Evolutionary conservation across 2,329 filamentous ascomycete species (phyloP).

Genomic region (Fusarium armeniacum): DNA sequence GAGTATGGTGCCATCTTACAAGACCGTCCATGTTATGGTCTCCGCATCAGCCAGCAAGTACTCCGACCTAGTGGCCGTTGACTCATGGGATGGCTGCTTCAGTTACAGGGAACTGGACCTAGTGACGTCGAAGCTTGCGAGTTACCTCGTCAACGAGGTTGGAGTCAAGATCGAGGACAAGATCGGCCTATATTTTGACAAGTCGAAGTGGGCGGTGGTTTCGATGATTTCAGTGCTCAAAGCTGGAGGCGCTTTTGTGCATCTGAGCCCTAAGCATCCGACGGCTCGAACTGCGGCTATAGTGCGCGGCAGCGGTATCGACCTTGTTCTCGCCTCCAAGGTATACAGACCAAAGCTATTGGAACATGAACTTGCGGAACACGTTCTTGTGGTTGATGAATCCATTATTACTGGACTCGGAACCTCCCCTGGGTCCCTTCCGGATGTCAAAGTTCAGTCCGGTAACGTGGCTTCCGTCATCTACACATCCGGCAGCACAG

Average conservation of each 20-base stretch:
- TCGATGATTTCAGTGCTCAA: constrained; percentile 17
- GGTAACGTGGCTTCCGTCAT: constrained; percentile 17
- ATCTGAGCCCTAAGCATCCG: constrained; percentile 15
- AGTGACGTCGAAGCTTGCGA: constrained; percentile 19
- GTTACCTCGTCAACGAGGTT: constrained; percentile 13
- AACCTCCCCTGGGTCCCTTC: constrained; percentile 1
- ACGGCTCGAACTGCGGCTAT: constrained; percentile 17
- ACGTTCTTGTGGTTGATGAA: constrained; percentile 18
- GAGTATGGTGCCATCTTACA: constrained; percentile 19
- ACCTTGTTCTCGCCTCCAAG: constrained; percentile 11
- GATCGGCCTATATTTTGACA: constrained; percentile 19
- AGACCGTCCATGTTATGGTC: constrained; percentile 15
- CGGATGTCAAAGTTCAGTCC: constrained; percentile 15
- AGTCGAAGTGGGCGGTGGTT: constrained; percentile 17
- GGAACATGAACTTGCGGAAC: constrained; percentile 11
- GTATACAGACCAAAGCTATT: constrained; percentile 13
- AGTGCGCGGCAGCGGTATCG: constrained; percentile 13
- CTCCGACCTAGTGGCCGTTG: constrained; percentile 14
- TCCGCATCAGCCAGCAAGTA: constrained; percentile 17
- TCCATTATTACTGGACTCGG: constrained; percentile 10
- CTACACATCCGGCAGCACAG: constrained; percentile 16
- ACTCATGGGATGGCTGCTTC: constrained; percentile 20
- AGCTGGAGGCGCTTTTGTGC: constrained; percentile 18
- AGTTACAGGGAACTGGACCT: constrained; percentile 18
- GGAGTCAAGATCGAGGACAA: constrained; percentile 20